Evolutionary conservation across 768 basidiomycete species (phyloP).

Genomic region (Suillus lakei): DNA sequence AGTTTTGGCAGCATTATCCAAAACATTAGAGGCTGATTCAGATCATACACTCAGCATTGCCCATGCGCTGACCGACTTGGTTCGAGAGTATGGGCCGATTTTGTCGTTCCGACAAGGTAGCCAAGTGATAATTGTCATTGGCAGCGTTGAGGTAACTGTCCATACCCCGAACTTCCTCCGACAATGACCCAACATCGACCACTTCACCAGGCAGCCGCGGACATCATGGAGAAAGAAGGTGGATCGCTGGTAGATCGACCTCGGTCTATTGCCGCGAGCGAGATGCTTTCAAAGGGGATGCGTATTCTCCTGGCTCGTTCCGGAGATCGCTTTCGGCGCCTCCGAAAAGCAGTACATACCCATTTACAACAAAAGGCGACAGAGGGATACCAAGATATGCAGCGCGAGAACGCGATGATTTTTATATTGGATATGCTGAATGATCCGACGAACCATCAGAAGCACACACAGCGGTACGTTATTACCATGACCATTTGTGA

Average conservation of each 20-base stretch:
- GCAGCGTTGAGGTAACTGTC: constrained; percentile 23
- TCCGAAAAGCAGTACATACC: neutral
- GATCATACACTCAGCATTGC: constrained; percentile 9
- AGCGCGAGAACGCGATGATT: neutral
- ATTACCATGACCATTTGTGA: neutral
- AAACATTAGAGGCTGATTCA: neutral
- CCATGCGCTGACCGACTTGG: constrained; percentile 49
- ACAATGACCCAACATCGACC: neutral
- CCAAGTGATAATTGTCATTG: constrained; percentile 21
- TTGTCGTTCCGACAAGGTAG: constrained; percentile 55
- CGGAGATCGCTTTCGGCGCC: constrained; percentile 1
- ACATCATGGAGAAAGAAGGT: neutral
- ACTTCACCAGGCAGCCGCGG: neutral
- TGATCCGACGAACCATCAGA: constrained; percentile 16
- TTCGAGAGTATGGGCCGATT: constrained; percentile 59
- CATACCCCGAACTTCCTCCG: constrained; percentile 19
- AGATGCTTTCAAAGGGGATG: neutral
- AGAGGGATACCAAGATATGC: neutral
- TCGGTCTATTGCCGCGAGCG: neutral
- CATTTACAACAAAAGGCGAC: neutral
- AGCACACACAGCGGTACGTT: constrained; percentile 20
- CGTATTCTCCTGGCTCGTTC: constrained; percentile 2
- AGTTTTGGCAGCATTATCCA: neutral
- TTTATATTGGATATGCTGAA: constrained; percentile 23
- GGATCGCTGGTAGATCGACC: neutral